These are phyloP conservation scores for Daldinia sp. DNA, from an alignment of 2,329 filamentous ascomycete genomes.

Conservation along the genomic window DNA sequence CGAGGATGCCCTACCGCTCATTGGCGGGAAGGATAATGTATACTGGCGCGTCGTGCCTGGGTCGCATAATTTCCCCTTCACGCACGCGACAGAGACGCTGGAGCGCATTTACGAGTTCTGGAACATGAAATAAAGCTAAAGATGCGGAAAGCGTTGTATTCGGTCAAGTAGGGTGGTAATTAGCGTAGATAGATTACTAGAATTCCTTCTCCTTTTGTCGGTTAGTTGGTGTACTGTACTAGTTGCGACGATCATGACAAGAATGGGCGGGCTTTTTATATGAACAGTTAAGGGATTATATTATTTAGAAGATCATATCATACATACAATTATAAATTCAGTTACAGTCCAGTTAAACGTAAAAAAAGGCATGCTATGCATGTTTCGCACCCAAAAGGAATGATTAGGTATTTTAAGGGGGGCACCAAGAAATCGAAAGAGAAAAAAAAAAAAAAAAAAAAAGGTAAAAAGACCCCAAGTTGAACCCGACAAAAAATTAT, in stretches of 20 bases:
- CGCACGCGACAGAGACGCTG: constrained; percentile 60
- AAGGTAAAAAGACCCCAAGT: neutral
- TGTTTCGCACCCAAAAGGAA: neutral
- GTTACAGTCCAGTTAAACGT: constrained; percentile 31
- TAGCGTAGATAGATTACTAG: constrained; percentile 12
- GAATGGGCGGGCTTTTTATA: constrained; percentile 8
- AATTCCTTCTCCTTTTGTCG: neutral
- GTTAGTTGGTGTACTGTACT: neutral
- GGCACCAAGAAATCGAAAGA: neutral
- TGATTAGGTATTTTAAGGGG: neutral
- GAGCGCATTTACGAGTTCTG: constrained; percentile 63
- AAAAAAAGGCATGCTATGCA: neutral
- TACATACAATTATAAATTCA: constrained; percentile 27
- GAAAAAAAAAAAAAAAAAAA: neutral
- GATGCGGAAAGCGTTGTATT: neutral
- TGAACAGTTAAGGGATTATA: constrained; percentile 22
- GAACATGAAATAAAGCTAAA: constrained; percentile 47
- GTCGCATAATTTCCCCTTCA: constrained; percentile 73
- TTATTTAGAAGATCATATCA: constrained; percentile 17
- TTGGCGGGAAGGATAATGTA: constrained; percentile 63
- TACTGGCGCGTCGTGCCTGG: constrained; percentile 65
- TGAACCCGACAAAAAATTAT: too few relatives aligned
- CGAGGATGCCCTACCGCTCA: constrained; percentile 62
- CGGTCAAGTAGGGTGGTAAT: neutral
- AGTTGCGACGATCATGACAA: constrained; percentile 1